phyloP scores from a whole-genome alignment of 176 grass and related monocot genomes.

The Urochloa ruziziensis region DNA sequence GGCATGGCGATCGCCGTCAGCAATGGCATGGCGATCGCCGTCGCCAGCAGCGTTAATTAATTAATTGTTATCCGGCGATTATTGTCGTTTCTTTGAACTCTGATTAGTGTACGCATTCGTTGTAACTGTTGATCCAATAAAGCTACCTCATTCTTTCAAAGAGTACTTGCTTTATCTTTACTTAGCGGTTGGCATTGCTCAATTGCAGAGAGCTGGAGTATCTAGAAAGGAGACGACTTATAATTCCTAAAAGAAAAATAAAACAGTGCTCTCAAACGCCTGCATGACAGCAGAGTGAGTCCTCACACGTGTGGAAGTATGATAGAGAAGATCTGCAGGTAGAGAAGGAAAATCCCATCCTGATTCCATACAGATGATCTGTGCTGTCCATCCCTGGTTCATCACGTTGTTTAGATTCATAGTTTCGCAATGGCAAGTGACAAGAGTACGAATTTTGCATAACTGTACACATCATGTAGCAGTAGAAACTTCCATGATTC shows the following conservation, averaged over 20 bases:
- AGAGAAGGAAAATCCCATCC: neutral
- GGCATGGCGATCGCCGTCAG: constrained; percentile 28
- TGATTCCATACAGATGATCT: neutral
- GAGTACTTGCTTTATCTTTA: no score
- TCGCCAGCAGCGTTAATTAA: constrained; percentile 24
- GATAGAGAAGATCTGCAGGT: neutral
- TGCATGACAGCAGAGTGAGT: no score
- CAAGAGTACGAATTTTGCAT: neutral
- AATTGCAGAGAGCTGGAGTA: no score
- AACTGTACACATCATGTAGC: neutral
- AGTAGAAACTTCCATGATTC: neutral
- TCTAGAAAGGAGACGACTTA: no score
- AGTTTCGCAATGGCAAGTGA: neutral
- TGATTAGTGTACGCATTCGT: neutral
- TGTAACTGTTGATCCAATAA: neutral
- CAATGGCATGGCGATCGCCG: constrained; percentile 1
- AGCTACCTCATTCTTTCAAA: neutral
- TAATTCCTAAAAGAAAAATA: no score
- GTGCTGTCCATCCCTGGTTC: neutral
- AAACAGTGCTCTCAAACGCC: no score
- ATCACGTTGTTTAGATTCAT: neutral
- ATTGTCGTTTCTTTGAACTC: no score
- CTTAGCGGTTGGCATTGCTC: no score
- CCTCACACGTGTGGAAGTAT: no score
- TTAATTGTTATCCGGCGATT: no score